Percentiles rank a stretch among this genome's conserved stretches.
Evolutionary conservation across 305 asterid species (phyloP).

Genomic region (Rubia tinctorum): DNA sequence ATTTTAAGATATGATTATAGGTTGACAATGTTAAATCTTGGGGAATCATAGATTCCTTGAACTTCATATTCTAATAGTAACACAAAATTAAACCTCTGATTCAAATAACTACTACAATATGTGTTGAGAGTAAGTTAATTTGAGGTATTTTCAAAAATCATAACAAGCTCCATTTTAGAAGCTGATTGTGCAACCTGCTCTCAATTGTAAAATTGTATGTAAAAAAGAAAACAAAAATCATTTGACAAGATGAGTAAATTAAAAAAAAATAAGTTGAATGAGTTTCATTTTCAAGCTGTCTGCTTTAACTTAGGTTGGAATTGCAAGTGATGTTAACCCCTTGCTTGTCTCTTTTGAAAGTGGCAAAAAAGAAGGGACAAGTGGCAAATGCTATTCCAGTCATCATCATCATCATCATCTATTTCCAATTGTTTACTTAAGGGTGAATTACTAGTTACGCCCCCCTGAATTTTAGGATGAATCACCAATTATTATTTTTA

Average conservation of each 20-base stretch:
- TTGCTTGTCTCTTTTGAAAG: not conserved
- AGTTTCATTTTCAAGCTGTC: not conserved
- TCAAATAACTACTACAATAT: too few relatives aligned
- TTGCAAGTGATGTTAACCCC: not conserved
- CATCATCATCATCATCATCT: not conserved
- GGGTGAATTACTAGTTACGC: not conserved
- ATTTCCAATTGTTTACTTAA: not conserved
- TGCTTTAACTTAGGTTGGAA: not conserved
- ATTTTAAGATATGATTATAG: too few relatives aligned
- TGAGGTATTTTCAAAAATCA: too few relatives aligned
- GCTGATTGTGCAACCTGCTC: too few relatives aligned
- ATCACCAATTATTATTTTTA: too few relatives aligned
- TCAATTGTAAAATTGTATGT: too few relatives aligned
- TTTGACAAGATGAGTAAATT: not conserved
- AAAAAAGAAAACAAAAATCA: not conserved
- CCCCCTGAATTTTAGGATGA: not conserved
- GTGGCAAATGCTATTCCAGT: not conserved
- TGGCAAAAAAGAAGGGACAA: not conserved
- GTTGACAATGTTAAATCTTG: too few relatives aligned
- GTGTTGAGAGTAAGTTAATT: too few relatives aligned
- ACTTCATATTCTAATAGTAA: too few relatives aligned
- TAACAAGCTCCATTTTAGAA: too few relatives aligned
- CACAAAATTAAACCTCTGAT: too few relatives aligned
- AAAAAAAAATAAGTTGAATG: not conserved
- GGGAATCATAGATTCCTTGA: too few relatives aligned